Conservation (phyloP, 2,329 filamentous ascomycete genomes). For the Diaporthe ampelina region DNA sequence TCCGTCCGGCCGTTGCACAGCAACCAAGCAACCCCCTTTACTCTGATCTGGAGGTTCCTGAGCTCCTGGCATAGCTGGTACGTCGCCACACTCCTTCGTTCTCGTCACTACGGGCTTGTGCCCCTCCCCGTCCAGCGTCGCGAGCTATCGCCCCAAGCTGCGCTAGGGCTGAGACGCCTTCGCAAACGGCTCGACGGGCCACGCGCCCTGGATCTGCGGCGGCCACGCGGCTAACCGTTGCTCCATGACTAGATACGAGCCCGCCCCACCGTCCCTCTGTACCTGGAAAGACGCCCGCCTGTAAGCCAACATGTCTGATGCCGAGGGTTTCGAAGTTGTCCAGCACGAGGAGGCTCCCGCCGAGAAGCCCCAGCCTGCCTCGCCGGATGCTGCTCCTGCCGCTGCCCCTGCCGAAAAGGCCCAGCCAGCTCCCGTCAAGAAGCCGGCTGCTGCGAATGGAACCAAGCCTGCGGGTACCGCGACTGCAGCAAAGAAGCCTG, state of each 20-base stretch:
- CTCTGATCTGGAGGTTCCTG: conserved; percentile 11
- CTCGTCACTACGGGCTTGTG: neutral
- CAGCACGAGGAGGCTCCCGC: conserved; percentile 46
- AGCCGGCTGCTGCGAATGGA: conserved; percentile 36
- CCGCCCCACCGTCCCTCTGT: neutral
- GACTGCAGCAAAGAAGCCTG: conserved; percentile 42
- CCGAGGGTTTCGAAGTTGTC: conserved; percentile 49
- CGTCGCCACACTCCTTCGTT: neutral
- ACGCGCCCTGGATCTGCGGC: conserved; percentile 25
- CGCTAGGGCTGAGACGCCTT: conserved; percentile 1
- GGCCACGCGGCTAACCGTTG: conserved; percentile 34
- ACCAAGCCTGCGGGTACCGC: conserved; percentile 43
- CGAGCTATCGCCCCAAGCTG: neutral
- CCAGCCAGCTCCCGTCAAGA: conserved; percentile 29
- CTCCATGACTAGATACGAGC: conserved; percentile 25
- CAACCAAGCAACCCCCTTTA: conserved; percentile 32
- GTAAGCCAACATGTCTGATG: conserved; percentile 51
- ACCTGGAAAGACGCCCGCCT: neutral
- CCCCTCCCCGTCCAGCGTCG: neutral
- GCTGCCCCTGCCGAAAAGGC: neutral
- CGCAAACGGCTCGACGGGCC: conserved; percentile 9
- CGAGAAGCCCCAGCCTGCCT: conserved; percentile 25
- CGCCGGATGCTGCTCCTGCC: conserved; percentile 20
- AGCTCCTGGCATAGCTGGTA: conserved; percentile 35
- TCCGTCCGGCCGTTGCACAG: conserved; percentile 30